Evolutionary conservation across 805 yeast species (phyloP), one percentile per base, ranked within the genome.

Genomic region (Candida vaughaniae): DNA sequence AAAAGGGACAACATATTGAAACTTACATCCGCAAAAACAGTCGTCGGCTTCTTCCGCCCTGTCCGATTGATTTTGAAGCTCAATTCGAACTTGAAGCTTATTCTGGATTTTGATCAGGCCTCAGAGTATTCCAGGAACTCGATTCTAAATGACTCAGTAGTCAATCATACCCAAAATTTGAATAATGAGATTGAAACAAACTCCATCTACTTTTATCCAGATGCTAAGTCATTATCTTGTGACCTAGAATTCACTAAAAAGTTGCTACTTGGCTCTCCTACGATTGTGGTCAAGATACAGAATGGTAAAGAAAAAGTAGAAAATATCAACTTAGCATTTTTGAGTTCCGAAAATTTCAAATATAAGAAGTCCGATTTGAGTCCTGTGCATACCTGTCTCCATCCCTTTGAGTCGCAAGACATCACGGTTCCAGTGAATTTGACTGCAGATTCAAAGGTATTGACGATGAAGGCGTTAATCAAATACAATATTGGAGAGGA

Each of bases 391-490:
- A 29, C 37, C 1, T 20, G 22, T 12, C 14, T 52, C 10, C 46
- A 38, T 3, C 17, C 51, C 3, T 25, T 35, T 6, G 46, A 48
- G 29, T 16, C 4, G 2, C 35, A 39, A 16, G 63, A 56, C 16
- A 30, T 69, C 8, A 39, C 44, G 6, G 42, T 68, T 2, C 69
- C 71, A 11, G 5, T 69, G 58, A 39, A 49, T 49, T 6, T 55
- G 46, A 23, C 25, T 14, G 47, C 59, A 14, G 69, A 60, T 12
- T 47, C 47, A 27, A 64, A 62, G 33, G 16, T 49, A 1, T 43
- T 63, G 4, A 47, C 40, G 5, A 29, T 63, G 19, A 43, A 45
- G 15, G 53, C 55, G 4, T 41, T 33, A 3, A 43, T 64, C 8
- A 25, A 20, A 2, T 66, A 61, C 35, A 31, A 41, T 8, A 37